Base-by-base conservation (phyloP, 1,284 basidiomycete genomes). In the Volvariella volvacea region DNA sequence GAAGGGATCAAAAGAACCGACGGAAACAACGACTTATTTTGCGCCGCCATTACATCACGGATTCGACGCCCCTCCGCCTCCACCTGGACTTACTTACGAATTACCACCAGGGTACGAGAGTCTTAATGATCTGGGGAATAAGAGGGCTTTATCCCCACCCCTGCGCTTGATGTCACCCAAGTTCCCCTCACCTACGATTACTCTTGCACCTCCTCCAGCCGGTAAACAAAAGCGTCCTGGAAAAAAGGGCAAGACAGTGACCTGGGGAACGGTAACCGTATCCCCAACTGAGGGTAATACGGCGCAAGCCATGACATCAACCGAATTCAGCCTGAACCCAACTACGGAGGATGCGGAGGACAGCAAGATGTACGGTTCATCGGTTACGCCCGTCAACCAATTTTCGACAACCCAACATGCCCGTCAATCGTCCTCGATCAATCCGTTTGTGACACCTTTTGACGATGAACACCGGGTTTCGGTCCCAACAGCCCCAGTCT, bases 371-470 rank as follows among this genome's bases (percentile, higher is more conserved):
- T n/a, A 41, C 9, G 40, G 50, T 4, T 48, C 56, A 22, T 58
- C 62, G 39, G 48, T 65, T 12, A 66, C 67, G 20, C 69, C 71
- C 14, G 62, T 68, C 21, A 74, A 72, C 38, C 61, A 68, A 31
- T 59, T 74, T 42, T 60, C 78, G 48, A 71, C 71, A 49, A 71
- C 66, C 40, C 66, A 62, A n/a, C 63, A 72, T 51, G 64, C 66
- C 38, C 66, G 66, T 48, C 59, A 66, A 50, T 64, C 67, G 36
- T 64, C 68, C 39, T 55, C 52, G 44, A 56, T 57, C 20, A 63
- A 66, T 49, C 85, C 85, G 39, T 88, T 88, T 56, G 70, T 74
- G 46, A 86, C 84, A 45, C 85, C 86, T 9, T 88, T 88, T 63
- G 86, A 88, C 59, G 85, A 87, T 55, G 78, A 83, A 55, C 68